A percentile compares a stretch with the other conserved stretches of the same genome.
phyloP scores from a whole-genome alignment of 371 early-diverging fungal genomes.

The Mucor piriformis region DNA sequence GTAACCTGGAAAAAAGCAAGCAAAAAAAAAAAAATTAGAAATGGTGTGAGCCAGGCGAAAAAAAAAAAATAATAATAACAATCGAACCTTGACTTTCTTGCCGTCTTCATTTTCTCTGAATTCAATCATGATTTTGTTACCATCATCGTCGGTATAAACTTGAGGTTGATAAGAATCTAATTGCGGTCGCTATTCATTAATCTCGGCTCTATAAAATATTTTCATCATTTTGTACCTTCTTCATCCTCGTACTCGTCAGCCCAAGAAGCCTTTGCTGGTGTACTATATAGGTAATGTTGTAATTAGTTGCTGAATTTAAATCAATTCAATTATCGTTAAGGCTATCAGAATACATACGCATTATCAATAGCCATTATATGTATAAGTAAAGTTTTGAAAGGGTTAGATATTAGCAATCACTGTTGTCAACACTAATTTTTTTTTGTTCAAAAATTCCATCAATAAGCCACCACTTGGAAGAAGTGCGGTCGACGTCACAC shows the following conservation, averaged over 20 bases:
- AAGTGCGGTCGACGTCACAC: too few relatives aligned
- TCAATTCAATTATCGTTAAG: neutral
- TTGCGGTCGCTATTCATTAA: neutral
- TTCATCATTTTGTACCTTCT: constrained; percentile 26
- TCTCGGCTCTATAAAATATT: neutral
- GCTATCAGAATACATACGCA: constrained; percentile 1
- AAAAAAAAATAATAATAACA: neutral
- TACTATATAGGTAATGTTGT: constrained; percentile 15
- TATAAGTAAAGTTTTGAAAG: constrained; percentile 1
- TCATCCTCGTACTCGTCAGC: constrained; percentile 78
- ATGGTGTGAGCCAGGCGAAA: neutral
- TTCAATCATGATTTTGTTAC: constrained; percentile 82
- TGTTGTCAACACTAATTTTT: neutral
- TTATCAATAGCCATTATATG: constrained; percentile 3
- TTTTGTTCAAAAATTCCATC: neutral
- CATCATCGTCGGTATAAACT: constrained; percentile 77
- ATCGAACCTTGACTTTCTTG: constrained; percentile 79
- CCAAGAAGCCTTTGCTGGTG: constrained; percentile 57
- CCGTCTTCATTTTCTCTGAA: constrained; percentile 85
- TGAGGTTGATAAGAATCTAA: constrained; percentile 57
- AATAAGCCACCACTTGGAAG: too few relatives aligned
- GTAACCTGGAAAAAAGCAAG: constrained; percentile 61
- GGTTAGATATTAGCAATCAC: neutral
- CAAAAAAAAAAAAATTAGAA: neutral
- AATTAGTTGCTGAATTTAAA: neutral